A percentile compares a stretch with the other conserved stretches of the same genome.
Conservation (phyloP, 2,329 filamentous ascomycete species). For the Penicillium sp. region DNA sequence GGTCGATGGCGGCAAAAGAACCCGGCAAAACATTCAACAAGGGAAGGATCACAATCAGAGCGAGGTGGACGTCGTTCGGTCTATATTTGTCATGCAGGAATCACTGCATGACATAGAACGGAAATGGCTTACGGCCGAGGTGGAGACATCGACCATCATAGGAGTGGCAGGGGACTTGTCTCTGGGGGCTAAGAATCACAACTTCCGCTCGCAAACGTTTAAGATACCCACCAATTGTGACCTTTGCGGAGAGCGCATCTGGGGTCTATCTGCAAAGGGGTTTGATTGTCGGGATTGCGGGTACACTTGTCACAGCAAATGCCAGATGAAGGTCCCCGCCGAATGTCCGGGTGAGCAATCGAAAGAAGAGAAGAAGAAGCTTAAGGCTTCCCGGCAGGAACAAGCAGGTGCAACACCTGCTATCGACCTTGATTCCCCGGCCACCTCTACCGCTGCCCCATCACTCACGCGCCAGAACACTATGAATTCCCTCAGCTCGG, state of each 20-base stretch:
- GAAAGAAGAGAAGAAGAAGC: conserved; percentile 92
- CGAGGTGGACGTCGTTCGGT: conserved; percentile 74
- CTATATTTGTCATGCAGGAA: conserved; percentile 80
- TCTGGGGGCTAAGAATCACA: conserved; percentile 86
- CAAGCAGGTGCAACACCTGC: conserved; percentile 56
- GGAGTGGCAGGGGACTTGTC: conserved; percentile 85
- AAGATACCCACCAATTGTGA: conserved; percentile 99
- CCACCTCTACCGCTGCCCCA: conserved; percentile 55
- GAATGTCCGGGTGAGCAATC: conserved; percentile 89
- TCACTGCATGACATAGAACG: conserved; percentile 77
- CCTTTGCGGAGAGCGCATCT: conserved; percentile 91
- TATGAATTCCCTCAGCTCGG: conserved; percentile 83
- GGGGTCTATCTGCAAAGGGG: conserved; percentile 93
- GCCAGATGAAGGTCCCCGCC: conserved; percentile 96
- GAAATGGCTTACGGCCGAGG: conserved; percentile 77
- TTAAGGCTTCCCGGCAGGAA: conserved; percentile 80
- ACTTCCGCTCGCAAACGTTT: conserved; percentile 98
- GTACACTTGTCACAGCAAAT: conserved; percentile 97
- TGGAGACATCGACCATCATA: conserved; percentile 92
- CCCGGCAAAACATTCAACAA: conserved; percentile 70
- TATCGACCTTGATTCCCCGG: conserved; percentile 33
- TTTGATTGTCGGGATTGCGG: conserved; percentile 95
- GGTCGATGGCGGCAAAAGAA: conserved; percentile 67
- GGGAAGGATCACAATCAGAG: conserved; percentile 85
- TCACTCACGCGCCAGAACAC: conserved; percentile 74